These are phyloP conservation scores for Lactarius indigo DNA, from an alignment of 768 basidiomycete species.

Conservation along the genomic window DNA sequence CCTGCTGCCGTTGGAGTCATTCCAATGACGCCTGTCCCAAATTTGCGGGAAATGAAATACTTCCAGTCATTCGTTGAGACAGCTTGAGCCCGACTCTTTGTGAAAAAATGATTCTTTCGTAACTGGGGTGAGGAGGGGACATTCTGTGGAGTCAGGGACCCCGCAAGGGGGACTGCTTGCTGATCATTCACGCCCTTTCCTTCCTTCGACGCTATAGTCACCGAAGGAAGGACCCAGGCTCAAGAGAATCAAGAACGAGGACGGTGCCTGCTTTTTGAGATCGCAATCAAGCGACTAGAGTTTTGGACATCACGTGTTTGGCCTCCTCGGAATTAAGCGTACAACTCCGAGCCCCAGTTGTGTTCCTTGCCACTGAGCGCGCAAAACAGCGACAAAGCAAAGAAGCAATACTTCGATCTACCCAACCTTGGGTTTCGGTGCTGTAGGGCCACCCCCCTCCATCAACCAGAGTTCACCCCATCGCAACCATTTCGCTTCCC, in stretches of 20 bases:
- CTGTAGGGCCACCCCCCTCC: background rate
- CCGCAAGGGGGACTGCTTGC: conserved; percentile 3
- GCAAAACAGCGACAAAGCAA: conserved; percentile 14
- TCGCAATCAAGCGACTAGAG: conserved; percentile 20
- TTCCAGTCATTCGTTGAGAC: conserved; percentile 12
- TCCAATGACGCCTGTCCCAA: conserved; percentile 4
- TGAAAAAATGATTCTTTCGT: conserved; percentile 14
- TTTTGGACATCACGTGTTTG: conserved; percentile 10
- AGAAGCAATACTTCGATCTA: conserved; percentile 20
- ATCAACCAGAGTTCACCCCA: background rate
- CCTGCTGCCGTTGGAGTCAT: conserved; percentile 14
- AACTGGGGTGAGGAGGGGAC: background rate
- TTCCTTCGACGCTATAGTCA: background rate
- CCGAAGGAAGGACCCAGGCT: background rate
- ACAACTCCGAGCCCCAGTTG: conserved; percentile 10
- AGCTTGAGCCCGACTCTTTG: background rate
- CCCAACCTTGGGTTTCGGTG: conserved; percentile 1
- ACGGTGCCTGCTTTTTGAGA: conserved; percentile 17
- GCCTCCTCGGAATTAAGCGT: conserved; percentile 22
- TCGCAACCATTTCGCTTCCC: conserved; percentile 2
- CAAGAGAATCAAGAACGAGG: conserved; percentile 17
- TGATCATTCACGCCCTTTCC: background rate
- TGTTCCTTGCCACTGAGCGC: conserved; percentile 10
- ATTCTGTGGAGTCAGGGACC: background rate
- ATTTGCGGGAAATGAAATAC: conserved; percentile 13